Conservation (phyloP, 805 yeast genomes). For the Lipomyces starkeyi region DNA sequence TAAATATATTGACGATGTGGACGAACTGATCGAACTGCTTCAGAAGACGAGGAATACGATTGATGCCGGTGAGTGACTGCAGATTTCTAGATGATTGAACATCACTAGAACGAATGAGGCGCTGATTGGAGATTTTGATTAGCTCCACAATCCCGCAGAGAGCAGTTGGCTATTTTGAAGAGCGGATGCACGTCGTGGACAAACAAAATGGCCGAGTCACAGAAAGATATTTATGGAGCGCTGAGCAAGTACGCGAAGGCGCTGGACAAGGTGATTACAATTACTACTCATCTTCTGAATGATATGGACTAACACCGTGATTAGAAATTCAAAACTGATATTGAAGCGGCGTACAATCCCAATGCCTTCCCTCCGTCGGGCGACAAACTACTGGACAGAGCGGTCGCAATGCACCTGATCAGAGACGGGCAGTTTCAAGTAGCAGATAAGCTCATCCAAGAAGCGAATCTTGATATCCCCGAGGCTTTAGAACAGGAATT, state of each 20-base stretch:
- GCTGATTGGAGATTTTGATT: neutral
- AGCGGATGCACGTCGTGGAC: slow-evolving; percentile 27
- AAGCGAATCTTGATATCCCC: slow-evolving; percentile 42
- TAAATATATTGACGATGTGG: slow-evolving; percentile 44
- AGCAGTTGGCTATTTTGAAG: slow-evolving; percentile 24
- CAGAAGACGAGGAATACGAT: slow-evolving; percentile 41
- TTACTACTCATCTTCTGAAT: neutral
- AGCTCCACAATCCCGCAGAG: slow-evolving; percentile 34
- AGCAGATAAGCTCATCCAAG: slow-evolving; percentile 45
- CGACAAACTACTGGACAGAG: slow-evolving; percentile 47
- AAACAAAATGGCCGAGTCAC: slow-evolving; percentile 38
- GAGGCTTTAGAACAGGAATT: slow-evolving; percentile 48
- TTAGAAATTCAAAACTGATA: slow-evolving; percentile 33
- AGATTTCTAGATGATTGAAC: neutral
- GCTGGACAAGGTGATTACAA: slow-evolving; percentile 44
- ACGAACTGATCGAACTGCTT: slow-evolving; percentile 42
- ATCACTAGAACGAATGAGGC: neutral
- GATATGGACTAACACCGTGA: slow-evolving; percentile 1
- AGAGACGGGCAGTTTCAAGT: slow-evolving; percentile 55
- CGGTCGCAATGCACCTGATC: slow-evolving; percentile 55
- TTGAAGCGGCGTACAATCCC: slow-evolving; percentile 31
- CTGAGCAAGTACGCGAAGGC: slow-evolving; percentile 45
- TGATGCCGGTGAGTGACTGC: slow-evolving; percentile 28
- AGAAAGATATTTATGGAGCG: slow-evolving; percentile 43
- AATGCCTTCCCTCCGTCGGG: slow-evolving; percentile 35